Base-by-base conservation (phyloP, 1,284 basidiomycete genomes). In the Ustilago esculenta region DNA sequence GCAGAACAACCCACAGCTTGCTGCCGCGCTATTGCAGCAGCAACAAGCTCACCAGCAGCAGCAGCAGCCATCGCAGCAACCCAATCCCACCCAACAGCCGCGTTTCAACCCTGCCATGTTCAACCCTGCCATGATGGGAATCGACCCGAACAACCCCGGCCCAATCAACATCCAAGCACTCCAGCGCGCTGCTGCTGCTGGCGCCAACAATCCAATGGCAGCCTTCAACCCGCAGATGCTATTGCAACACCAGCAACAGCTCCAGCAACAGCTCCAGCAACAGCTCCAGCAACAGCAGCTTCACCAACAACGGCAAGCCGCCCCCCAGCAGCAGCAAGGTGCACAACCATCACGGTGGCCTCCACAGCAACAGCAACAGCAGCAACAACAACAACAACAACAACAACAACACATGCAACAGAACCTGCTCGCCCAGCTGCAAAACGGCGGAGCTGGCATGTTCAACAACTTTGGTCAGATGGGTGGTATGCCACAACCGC, bases 171-270 rank as follows among this genome's bases (percentile, higher is more conserved):
- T 72, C 34, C 63, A 66, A 37, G 63, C 60, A 10, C 49, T 72
- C 12, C 70, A 72, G 36, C 52, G 59, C 18, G 58, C 70, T 14
- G 66, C 55, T 27, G 61, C 66, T 12, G 64, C 60, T 11, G 42
- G 50, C 30, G 58, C 40, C 11, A 67, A 65, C 43, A 72, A 63
- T 50, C 46, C 57, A n/a, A 37, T 58, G 37, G 49, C 41, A 30
- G 43, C 55, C 1, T 72, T 68, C 57, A 72, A 71, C 20, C 65
- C 59, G 32, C 70, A 70, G 49, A 49, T 75, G 51, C 45, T 65
- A 2, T 49, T 70, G 37, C 61, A 66, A 41, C 71, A 66, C 15
- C 70, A 65, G 48, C 65, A 64, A 34, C 65, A 63, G 29, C 58
- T 51, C 15, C 70, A 65, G 48, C 65, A 64, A 34, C 65, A 63